Conservation (phyloP, 2,329 filamentous ascomycete species). For the Thermothelomyces thermophilus region DNA sequence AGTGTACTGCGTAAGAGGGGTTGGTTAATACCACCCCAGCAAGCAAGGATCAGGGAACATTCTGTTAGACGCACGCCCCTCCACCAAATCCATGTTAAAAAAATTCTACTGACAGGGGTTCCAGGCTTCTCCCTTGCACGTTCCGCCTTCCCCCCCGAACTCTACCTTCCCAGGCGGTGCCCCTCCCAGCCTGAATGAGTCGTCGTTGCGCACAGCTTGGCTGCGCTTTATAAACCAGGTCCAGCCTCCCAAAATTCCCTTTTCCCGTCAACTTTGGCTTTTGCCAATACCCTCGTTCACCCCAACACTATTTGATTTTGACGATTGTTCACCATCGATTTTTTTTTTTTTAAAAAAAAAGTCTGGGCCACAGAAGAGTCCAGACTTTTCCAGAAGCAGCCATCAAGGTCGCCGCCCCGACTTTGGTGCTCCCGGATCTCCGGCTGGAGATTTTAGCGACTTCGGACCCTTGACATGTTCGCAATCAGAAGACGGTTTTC, state of each 20-base stretch:
- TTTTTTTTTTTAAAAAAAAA: too few species aligned
- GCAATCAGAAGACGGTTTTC: constrained; percentile 47
- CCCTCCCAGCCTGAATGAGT: constrained; percentile 11
- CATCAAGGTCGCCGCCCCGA: constrained; percentile 31
- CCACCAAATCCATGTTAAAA: constrained; percentile 14
- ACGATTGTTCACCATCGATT: constrained; percentile 15
- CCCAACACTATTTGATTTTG: constrained; percentile 9
- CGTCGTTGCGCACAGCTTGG: constrained; percentile 15
- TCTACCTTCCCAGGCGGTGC: not conserved
- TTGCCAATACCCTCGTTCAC: constrained; percentile 20
- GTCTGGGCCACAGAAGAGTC: constrained; percentile 34
- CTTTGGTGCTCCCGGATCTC: constrained; percentile 35
- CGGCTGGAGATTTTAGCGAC: constrained; percentile 35
- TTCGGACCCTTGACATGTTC: constrained; percentile 48
- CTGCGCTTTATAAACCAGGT: constrained; percentile 16
- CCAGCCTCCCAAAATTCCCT: constrained; percentile 22
- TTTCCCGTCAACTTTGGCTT: constrained; percentile 24
- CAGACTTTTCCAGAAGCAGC: constrained; percentile 34
- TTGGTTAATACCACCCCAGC: constrained; percentile 14
- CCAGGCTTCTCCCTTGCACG: constrained; percentile 6
- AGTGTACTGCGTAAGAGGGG: not conserved
- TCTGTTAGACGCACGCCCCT: constrained; percentile 11
- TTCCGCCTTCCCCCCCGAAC: constrained; percentile 3
- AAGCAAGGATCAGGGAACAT: constrained; percentile 8
- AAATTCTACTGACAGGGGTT: constrained; percentile 14